Evolutionary conservation across 1,284 basidiomycete genomes (phyloP), one percentile per base, ranked within the genome.

Genomic region (Tilletia horrida): DNA sequence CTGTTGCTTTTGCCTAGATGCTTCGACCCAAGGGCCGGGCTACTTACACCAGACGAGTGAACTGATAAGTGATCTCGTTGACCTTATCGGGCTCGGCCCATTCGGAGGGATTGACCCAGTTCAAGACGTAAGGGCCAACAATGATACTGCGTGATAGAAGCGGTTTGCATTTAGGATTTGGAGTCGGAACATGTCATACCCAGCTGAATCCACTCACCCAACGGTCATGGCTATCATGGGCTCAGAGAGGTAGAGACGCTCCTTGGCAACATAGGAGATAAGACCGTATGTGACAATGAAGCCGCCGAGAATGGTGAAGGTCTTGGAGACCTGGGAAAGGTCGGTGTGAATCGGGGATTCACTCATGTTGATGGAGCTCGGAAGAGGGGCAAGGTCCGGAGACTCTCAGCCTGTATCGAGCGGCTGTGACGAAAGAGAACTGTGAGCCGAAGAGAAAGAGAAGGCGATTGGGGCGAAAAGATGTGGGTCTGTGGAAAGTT

Each of bases 61-160:
- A 67, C 55, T 83, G 77, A 65, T 82, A 84, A 3, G 83, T 83
- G 44, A 83, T 68, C 40, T 71, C 63, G 67, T 77, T 71, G 31
- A 69, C 71, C 52, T 70, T 72, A n/a, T 72, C 69, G 1, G 42
- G 13, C 14, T 62, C 68, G 13, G 75, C 74, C 79, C 79, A 81
- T 2, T 70, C 69, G 61, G 69, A 64, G 1, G 79, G 77, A 47
- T 80, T 72, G 45, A 82, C 73, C 78, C 78, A 82, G 66, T 76
- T 71, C 44, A 81, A 71, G 1, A 77, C 77, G 59, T 76, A 74
- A 11, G 80, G 80, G 0, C 80, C 80, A 7, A 76, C 73, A 29
- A 80, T 67, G 64, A 81, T 78, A 18, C 68, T 65, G 62, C 16
- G 25, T 31, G 43, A 40, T 6, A 40, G 11, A 11, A 11, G 35